Base-by-base conservation (phyloP, 805 yeast genomes). In the Lipomyces kockii region DNA sequence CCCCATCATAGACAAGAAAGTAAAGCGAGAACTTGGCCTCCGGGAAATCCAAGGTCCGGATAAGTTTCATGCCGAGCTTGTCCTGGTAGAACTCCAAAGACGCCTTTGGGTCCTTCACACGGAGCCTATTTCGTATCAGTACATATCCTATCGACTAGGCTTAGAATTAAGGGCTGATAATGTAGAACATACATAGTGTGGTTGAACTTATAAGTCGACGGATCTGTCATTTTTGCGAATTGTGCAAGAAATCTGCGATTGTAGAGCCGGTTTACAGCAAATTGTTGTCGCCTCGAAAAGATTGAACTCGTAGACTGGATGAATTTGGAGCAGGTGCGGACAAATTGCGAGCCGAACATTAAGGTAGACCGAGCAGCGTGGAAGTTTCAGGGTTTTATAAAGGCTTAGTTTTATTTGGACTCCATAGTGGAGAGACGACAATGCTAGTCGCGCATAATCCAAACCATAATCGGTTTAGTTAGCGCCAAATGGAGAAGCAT, bases 71-170 rank as follows among this genome's bases (percentile, higher is more conserved):
- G 49, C 95, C 95, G 76, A 94, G 89, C 72, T 87, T 82, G 66
- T 87, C 83, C 69, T 83, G 82, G 79, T 95, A 94, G 81, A 91
- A 94, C 5, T 85, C 84, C 54, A 91, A 80, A 17, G 96, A 86
- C 22, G 81, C 84, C 75, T 85, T 83, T 43, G 97, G 94, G 76
- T 94, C 92, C 74, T 91, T 88, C 73, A 94, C 86, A 71, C 97
- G 87, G 63, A 94, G 79, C 80, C 86, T 6, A 92, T 87, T 76
- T 27, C 35, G 12, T 29, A 27, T 32, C 55, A 58, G 27, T 14
- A 34, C 29, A 14, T 12, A 35, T 49, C 22, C 34, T 17, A 20
- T 9, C 27, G 1, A 58, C 32, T n/a, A n/a, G n/a, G n/a, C n/a
- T 37, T 11, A n/a, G 32, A 9, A 5, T 0, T 12, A n/a, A 9